Conservation (phyloP, 805 yeast genomes). For the Candida wancherniae region DNA sequence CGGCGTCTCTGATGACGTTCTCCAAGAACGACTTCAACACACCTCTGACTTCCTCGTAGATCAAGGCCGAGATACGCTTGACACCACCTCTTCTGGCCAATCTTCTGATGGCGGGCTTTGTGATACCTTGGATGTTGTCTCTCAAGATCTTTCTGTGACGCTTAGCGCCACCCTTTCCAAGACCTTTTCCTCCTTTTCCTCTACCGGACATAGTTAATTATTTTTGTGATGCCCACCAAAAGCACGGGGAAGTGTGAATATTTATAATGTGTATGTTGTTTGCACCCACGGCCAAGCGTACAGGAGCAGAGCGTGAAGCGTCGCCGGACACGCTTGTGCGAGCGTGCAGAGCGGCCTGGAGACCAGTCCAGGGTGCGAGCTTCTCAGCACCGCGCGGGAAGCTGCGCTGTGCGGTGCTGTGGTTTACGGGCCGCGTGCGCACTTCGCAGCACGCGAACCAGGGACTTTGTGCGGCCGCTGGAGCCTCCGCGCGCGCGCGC, state of each 20-base stretch:
- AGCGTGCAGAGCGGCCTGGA: too few relatives aligned
- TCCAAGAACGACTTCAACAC: conserved; percentile 94
- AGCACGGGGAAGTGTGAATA: conserved; percentile 8
- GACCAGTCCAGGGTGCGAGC: too few relatives aligned
- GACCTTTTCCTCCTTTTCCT: conserved; percentile 99
- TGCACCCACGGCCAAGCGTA: conserved; percentile 10
- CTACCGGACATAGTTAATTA: conserved; percentile 83
- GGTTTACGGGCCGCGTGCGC: conserved; percentile 1
- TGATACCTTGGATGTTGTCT: conserved; percentile 99
- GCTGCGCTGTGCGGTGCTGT: conserved; percentile 2
- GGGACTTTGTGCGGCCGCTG: neutral
- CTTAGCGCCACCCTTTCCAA: conserved; percentile 99
- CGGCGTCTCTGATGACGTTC: conserved; percentile 98
- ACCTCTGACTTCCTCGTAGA: conserved; percentile 98
- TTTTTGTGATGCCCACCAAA: conserved; percentile 16
- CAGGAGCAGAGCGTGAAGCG: conserved; percentile 4
- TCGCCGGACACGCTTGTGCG: too few relatives aligned
- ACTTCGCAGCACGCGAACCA: conserved; percentile 3
- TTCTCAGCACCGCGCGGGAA: too few relatives aligned
- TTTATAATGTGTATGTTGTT: conserved; percentile 10
- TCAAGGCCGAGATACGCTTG: conserved; percentile 98
- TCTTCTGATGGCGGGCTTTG: conserved; percentile 99
- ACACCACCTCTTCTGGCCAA: conserved; percentile 99
- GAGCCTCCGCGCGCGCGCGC: conserved; percentile 1
- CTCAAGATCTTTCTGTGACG: conserved; percentile 99